phyloP scores from a whole-genome alignment of 805 yeast genomes.

The Komagataella phaffii region DNA sequence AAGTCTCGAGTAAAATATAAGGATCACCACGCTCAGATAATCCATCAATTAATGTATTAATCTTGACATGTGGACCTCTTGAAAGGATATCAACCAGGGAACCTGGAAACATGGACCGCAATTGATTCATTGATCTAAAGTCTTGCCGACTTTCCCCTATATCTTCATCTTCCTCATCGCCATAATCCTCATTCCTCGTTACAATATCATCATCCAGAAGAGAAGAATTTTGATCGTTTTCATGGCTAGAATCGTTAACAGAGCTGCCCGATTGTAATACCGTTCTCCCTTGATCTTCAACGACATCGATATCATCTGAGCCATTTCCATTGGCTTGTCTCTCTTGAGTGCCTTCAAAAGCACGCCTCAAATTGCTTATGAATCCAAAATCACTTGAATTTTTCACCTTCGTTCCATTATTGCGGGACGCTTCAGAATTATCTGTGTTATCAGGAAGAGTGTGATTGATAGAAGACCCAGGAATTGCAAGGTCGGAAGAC shows the following conservation, averaged over 20 bases:
- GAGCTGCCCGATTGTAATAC: background rate
- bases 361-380: background rate
- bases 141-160: constrained; percentile 6
- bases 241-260: constrained; percentile 5
- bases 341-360: constrained; percentile 5
- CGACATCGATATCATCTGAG: constrained; percentile 12
- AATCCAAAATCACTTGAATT: background rate
- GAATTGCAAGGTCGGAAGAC: background rate
- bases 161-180: constrained; percentile 8
- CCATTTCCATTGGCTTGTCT: constrained; percentile 7
- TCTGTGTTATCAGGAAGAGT: background rate
- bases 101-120: constrained; percentile 11
- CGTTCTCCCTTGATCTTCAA: constrained; percentile 9
- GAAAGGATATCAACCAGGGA: constrained; percentile 3
- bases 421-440: background rate
- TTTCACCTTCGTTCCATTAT: background rate
- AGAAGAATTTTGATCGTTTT: constrained; percentile 9
- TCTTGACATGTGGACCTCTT: constrained; percentile 3
- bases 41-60: constrained; percentile 19
- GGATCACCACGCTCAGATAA: constrained; percentile 39
- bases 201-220: constrained; percentile 5
- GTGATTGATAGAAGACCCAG: background rate
- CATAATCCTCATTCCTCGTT: constrained; percentile 5
- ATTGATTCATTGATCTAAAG: constrained; percentile 5
- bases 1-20: constrained; percentile 45